phyloP scores from a whole-genome alignment of 225 moss, liverwort and hornwort species.

The Sphagnum tenellum region DNA sequence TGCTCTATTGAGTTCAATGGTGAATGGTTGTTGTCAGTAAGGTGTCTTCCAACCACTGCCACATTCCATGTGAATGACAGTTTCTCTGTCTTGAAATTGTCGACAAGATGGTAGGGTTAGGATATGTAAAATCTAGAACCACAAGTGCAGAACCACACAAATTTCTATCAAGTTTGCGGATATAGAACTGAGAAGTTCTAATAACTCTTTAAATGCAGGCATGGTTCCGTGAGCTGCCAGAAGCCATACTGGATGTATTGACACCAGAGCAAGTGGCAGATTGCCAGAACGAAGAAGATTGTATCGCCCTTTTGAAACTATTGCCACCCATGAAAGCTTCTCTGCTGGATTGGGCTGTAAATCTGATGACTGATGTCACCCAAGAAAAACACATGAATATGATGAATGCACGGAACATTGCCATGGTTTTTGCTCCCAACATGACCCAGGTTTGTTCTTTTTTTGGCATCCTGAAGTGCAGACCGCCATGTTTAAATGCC shows the following conservation, averaged over 20 bases:
- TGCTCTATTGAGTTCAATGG: no score
- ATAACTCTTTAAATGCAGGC: constrained; percentile 35
- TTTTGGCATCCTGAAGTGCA: no score
- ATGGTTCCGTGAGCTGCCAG: constrained; percentile 92
- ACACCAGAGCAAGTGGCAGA: constrained; percentile 91
- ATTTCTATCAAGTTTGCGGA: no score
- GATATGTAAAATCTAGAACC: no score
- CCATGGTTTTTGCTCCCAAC: constrained; percentile 98
- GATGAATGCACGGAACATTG: constrained; percentile 99
- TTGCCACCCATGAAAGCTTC: constrained; percentile 87
- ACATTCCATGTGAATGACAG: no score
- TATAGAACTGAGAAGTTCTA: no score
- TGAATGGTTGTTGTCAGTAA: no score
- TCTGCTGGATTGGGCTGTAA: constrained; percentile 95
- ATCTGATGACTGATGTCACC: constrained; percentile 94
- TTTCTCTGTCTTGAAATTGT: no score
- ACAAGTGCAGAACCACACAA: no score
- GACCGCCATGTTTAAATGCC: no score
- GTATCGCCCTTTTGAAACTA: constrained; percentile 73
- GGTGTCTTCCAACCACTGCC: no score
- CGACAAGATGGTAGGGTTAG: no score
- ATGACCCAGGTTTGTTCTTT: constrained; percentile 76
- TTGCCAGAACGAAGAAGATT: constrained; percentile 80
- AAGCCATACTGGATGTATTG: constrained; percentile 78
- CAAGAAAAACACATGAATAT: constrained; percentile 85